These are phyloP conservation scores for Xanthoparmelia taractica DNA, from an alignment of 495 filamentous ascomycete genomes.

Conservation along the genomic window DNA sequence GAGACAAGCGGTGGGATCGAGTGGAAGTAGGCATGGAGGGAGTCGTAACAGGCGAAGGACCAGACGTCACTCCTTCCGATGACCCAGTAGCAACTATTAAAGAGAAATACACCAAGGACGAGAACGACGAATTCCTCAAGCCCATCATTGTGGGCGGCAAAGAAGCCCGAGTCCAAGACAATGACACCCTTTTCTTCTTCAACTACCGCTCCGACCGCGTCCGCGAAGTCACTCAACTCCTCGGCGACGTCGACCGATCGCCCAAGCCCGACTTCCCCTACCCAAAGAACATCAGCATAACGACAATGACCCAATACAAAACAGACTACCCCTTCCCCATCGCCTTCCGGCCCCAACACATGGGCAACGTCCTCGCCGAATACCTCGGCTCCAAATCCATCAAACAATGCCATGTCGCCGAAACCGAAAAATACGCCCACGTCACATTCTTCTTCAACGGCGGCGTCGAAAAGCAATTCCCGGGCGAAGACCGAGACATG, in stretches of 20 bases:
- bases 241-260: constrained; percentile 85
- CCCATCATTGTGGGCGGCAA: constrained; percentile 90
- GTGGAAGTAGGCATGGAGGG: constrained; percentile 84
- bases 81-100: constrained; percentile 83
- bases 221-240: constrained; percentile 88
- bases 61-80: constrained; percentile 48
- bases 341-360: constrained; percentile 88
- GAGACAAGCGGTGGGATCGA: constrained; percentile 98
- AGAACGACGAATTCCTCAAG: constrained; percentile 97
- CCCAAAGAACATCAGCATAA: constrained; percentile 82
- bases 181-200: constrained; percentile 98
- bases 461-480: constrained; percentile 93
- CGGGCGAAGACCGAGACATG: constrained; percentile 75
- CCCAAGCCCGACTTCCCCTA: constrained; percentile 87
- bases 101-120: constrained; percentile 74
- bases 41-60: constrained; percentile 75
- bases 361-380: constrained; percentile 95
- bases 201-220: constrained; percentile 99
- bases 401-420: constrained; percentile 90
- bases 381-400: constrained; percentile 64
- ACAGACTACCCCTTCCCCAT: constrained; percentile 85
- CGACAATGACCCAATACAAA: constrained; percentile 99
- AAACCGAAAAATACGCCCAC: constrained; percentile 99
- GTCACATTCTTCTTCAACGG: constrained; percentile 99
- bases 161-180: constrained; percentile 75